Percentiles rank a stretch among this genome's conserved stretches.
phyloP scores from a whole-genome alignment of 768 basidiomycete species.

The Tricholoma hemisulphureum region DNA sequence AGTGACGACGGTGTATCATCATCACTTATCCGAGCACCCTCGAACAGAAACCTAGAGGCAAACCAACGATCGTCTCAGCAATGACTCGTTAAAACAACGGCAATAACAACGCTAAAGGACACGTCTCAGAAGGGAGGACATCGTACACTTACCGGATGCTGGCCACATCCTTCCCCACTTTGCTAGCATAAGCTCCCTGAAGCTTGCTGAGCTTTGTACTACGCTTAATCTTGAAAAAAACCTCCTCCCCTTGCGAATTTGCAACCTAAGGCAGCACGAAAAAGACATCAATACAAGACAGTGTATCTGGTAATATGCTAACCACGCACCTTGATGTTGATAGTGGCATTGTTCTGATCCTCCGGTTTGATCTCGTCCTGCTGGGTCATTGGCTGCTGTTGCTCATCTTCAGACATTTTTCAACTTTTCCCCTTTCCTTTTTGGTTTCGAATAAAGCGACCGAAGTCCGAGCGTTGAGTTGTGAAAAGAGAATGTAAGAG shows the following conservation, averaged over 20 bases:
- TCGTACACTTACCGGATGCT: conserved; percentile 73
- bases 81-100: background rate
- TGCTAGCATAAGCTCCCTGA: conserved; percentile 87
- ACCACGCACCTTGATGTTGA: conserved; percentile 70
- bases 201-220: conserved; percentile 91
- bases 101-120: conserved; percentile 3
- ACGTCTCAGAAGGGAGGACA: background rate
- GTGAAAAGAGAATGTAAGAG: background rate
- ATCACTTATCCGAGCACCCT: conserved; percentile 81
- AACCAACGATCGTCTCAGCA: background rate
- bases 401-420: conserved; percentile 57
- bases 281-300: background rate
- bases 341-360: conserved; percentile 55
- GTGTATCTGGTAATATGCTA: background rate
- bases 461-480: background rate
- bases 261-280: background rate
- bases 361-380: conserved; percentile 53
- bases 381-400: conserved; percentile 25
- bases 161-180: conserved; percentile 85
- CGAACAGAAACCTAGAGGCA: conserved; percentile 77
- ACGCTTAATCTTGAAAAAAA: conserved; percentile 97
- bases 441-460: background rate
- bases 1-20: conserved; percentile 84
- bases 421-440: background rate
- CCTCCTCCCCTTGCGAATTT: conserved; percentile 71